Evolutionary conservation across 2,329 filamentous ascomycete species (phyloP), one percentile per base, ranked within the genome.

Genomic region (Emmonsia crescens): DNA sequence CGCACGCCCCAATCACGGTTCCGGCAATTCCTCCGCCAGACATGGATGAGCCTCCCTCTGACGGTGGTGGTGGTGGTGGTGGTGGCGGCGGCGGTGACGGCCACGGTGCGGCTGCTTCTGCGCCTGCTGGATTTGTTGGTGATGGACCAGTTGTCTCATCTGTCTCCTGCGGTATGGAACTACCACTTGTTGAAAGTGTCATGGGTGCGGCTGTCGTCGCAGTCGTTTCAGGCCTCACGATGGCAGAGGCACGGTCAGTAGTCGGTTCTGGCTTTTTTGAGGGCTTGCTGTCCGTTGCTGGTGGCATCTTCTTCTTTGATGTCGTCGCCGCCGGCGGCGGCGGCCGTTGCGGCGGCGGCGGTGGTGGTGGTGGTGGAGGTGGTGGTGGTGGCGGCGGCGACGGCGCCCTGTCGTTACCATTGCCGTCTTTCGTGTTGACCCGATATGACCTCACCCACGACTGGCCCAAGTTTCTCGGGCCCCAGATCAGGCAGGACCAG

Each of bases 401-500:
- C 16, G 46, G n/a, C 1, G 29, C 36, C 31, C 36, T 27, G 19
- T 58, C 38, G 24, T 58, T 40, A 36, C 56, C 56, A 10, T 42
- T 31, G n/a, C 56, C 59, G 21, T 59, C 61, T 14, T 60, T 10
- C 19, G 33, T 59, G 36, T 61, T 48, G 16, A 63, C 59, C 12
- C 54, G 16, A 55, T 51, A 63, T 24, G 44, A 31, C 51, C 36
- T 55, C 38, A 59, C 60, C 27, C 49, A 27, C 31, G 52, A 9
- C 29, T 63, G 61, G 33, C 52, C 51, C 44, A 57, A 36, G 27
- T 57, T 58, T 29, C 59, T 57, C 8, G 61, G 61, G 2, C 61
- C 61, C 59, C 59, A 63, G 16, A 57, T 5, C 33, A 59, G 52
- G 48, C 61, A 63, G 1, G 59, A 61, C 61, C 61, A 63, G 14